Conservation (phyloP, 768 basidiomycete species). For the Agrocybe chaxingu region DNA sequence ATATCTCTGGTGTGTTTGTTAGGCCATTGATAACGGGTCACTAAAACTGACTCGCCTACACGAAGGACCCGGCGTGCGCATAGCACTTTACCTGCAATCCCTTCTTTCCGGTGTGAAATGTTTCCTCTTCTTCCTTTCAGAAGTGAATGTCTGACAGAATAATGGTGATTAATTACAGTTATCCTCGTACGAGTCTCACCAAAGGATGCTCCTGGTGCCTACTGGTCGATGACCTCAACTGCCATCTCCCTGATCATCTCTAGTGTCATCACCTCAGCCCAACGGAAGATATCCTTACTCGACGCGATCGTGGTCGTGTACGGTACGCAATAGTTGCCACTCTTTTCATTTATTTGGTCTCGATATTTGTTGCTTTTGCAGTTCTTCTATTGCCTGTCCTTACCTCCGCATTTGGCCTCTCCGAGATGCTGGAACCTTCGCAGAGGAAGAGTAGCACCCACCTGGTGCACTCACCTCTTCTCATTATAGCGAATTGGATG, state of each 20-base stretch:
- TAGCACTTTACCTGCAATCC: conserved; percentile 21
- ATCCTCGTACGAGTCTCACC: conserved; percentile 23
- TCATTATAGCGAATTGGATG: conserved; percentile 24
- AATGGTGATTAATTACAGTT: conserved; percentile 7
- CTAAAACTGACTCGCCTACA: neutral
- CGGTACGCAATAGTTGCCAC: conserved; percentile 5
- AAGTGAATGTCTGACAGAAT: neutral
- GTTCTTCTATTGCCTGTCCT: conserved; percentile 22
- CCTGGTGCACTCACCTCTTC: conserved; percentile 20
- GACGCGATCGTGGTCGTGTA: conserved; percentile 25
- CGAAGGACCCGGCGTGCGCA: conserved; percentile 21
- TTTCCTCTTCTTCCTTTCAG: neutral
- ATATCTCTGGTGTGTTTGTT: too few species aligned
- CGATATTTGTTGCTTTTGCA: neutral
- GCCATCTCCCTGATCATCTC: conserved; percentile 23
- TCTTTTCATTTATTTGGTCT: neutral
- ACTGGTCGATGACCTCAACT: conserved; percentile 26
- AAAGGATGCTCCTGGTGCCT: conserved; percentile 22
- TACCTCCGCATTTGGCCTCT: conserved; percentile 22
- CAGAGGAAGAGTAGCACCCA: conserved; percentile 14
- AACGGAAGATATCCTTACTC: conserved; percentile 16
- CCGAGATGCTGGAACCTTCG: conserved; percentile 15
- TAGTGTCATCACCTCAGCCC: conserved; percentile 18
- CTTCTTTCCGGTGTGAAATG: conserved; percentile 18
- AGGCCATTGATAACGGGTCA: too few species aligned